These are phyloP conservation scores for Pythium scleroteichum DNA, from an alignment of 352 stramenopile species.

Conservation along the genomic window DNA sequence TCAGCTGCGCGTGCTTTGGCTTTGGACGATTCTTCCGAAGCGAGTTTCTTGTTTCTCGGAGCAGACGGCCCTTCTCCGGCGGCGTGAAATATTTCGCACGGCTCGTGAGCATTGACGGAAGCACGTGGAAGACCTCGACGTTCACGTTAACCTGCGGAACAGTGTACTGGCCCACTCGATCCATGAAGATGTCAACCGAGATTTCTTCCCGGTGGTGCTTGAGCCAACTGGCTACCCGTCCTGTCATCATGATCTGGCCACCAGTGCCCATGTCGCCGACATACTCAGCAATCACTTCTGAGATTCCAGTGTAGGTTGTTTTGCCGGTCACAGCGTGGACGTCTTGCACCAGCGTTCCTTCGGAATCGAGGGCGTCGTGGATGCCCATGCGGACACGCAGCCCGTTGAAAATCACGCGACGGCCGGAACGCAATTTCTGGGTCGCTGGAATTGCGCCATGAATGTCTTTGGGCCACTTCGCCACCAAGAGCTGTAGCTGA, in stretches of 20 bases:
- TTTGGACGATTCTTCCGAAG: background rate
- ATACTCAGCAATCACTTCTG: slow-evolving; percentile 28
- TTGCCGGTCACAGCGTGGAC: slow-evolving; percentile 29
- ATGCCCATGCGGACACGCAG: slow-evolving; percentile 37
- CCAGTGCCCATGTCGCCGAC: slow-evolving; percentile 32
- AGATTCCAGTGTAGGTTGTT: slow-evolving; percentile 29
- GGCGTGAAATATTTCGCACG: slow-evolving; percentile 14
- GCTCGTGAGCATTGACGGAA: slow-evolving; percentile 21
- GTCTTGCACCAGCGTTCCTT: slow-evolving; percentile 17
- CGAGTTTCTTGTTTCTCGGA: slow-evolving; percentile 10
- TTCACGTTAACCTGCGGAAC: slow-evolving; percentile 44
- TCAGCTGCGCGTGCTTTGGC: slow-evolving; percentile 1
- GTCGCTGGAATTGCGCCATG: slow-evolving; percentile 48
- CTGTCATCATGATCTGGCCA: slow-evolving; percentile 35
- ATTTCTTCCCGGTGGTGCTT: slow-evolving; percentile 22
- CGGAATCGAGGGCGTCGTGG: slow-evolving; percentile 13
- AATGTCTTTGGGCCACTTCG: slow-evolving; percentile 61
- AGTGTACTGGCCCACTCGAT: slow-evolving; percentile 35
- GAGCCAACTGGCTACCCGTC: slow-evolving; percentile 31
- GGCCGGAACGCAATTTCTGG: slow-evolving; percentile 28
- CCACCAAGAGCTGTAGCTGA: slow-evolving; percentile 30
- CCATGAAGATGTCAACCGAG: slow-evolving; percentile 25
- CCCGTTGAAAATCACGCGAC: slow-evolving; percentile 28
- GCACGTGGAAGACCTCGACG: slow-evolving; percentile 48
- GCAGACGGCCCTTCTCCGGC: slow-evolving; percentile 13